These are phyloP conservation scores for Fusarium sp. DNA, from an alignment of 2,329 filamentous ascomycete species.

Conservation along the genomic window DNA sequence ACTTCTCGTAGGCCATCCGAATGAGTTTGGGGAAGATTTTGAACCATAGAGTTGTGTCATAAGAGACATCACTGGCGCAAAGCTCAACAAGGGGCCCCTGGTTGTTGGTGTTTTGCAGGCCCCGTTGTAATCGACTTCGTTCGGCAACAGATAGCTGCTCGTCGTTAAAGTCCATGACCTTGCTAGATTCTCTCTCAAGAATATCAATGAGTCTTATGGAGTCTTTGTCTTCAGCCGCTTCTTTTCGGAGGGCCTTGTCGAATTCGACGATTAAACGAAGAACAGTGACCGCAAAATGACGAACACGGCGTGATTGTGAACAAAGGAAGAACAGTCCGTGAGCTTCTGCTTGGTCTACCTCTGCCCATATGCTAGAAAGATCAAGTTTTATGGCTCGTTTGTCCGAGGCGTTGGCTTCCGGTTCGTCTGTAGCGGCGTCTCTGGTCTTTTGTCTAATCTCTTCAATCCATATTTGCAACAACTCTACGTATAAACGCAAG, in stretches of 20 bases:
- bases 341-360: constrained; percentile 96
- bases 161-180: constrained; percentile 91
- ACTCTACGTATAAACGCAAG: constrained; percentile 88
- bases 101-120: constrained; percentile 84
- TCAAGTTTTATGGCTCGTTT: constrained; percentile 83
- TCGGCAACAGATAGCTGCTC: constrained; percentile 93
- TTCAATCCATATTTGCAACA: constrained; percentile 97
- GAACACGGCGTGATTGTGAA: constrained; percentile 90
- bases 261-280: constrained; percentile 93
- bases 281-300: constrained; percentile 91
- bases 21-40: constrained; percentile 98
- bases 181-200: constrained; percentile 86
- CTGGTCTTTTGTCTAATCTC: constrained; percentile 90
- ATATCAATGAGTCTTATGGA: constrained; percentile 86
- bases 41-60: constrained; percentile 95
- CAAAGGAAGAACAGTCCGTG: constrained; percentile 97
- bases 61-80: constrained; percentile 93
- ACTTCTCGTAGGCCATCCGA: constrained; percentile 88
- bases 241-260: constrained; percentile 85
- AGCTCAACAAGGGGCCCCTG: constrained; percentile 91
- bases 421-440: constrained; percentile 73
- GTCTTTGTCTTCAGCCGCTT: constrained; percentile 66
- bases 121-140: constrained; percentile 89
- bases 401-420: constrained; percentile 72
- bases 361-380: constrained; percentile 86